Conservation (phyloP, 495 filamentous ascomycete species). For the Alectoria sarmentosa region DNA sequence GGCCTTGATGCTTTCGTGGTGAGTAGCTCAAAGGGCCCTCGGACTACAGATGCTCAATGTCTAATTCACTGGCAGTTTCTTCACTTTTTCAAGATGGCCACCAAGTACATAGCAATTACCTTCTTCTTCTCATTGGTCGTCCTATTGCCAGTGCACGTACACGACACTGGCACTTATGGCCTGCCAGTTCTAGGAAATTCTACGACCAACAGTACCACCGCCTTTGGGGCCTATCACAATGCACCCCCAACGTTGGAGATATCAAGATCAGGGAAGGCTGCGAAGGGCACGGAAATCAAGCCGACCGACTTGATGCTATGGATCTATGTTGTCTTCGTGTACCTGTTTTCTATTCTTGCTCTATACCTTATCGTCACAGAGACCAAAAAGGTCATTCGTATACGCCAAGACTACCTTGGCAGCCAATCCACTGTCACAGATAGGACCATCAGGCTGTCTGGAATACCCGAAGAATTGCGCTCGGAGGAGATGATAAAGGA, state of each 20-base stretch:
- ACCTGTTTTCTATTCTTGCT: conserved; percentile 75
- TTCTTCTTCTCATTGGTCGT: conserved; percentile 73
- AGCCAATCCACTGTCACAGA: conserved; percentile 91
- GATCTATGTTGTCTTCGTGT: conserved; percentile 88
- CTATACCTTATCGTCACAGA: conserved; percentile 77
- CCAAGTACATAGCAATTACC: conserved; percentile 69
- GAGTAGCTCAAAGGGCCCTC: conserved; percentile 34
- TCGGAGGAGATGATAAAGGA: conserved; percentile 79
- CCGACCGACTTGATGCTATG: conserved; percentile 58
- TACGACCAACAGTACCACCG: conserved; percentile 21
- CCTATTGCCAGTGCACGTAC: conserved; percentile 78
- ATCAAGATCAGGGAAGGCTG: background rate
- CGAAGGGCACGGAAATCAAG: background rate
- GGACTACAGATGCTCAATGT: background rate
- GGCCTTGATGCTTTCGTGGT: conserved; percentile 94
- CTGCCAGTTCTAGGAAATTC: conserved; percentile 30
- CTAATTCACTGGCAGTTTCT: conserved; percentile 56
- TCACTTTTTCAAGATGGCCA: conserved; percentile 88
- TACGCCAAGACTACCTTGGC: conserved; percentile 86
- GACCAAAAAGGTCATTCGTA: conserved; percentile 73
- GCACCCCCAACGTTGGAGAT: background rate
- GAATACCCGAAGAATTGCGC: conserved; percentile 72
- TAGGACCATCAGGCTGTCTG: conserved; percentile 84
- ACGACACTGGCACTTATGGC: conserved; percentile 47
- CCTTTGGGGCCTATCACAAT: background rate